phyloP scores from a whole-genome alignment of 148 eudicot genomes.

The Salicornia ramosissima region DNA sequence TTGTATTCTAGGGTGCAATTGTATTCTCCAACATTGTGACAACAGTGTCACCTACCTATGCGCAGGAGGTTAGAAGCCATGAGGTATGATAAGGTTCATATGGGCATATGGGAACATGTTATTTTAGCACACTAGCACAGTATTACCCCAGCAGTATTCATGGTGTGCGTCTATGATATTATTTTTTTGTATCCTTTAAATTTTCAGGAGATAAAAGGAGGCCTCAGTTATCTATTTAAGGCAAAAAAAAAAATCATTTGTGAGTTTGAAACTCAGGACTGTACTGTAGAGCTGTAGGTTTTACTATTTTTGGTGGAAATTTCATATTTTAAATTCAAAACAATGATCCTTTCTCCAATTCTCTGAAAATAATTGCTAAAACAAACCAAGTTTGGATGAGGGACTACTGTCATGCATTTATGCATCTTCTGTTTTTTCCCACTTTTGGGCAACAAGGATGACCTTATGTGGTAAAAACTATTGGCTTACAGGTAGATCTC shows the following conservation, averaged over 20 bases:
- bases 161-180: neutral
- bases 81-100: conserved; percentile 49
- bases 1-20: conserved; percentile 69
- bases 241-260: neutral
- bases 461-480: neutral
- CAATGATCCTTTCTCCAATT: neutral
- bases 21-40: conserved; percentile 98
- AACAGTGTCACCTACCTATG: conserved; percentile 94
- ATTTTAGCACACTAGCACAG: neutral
- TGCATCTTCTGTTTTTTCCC: neutral
- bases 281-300: neutral
- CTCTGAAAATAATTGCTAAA: neutral
- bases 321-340: neutral
- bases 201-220: neutral
- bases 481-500: neutral
- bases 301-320: neutral
- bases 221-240: neutral
- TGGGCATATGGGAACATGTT: no score
- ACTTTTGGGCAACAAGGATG: no score
- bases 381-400: neutral
- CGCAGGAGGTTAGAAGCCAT: conserved; percentile 72
- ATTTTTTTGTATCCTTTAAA: neutral
- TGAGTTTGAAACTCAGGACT: neutral
- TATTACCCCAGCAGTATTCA: neutral
- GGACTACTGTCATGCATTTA: neutral